Evolutionary conservation across 2,329 filamentous ascomycete genomes (phyloP), one percentile per base, ranked within the genome.

Genomic region (Xylaria sp.): DNA sequence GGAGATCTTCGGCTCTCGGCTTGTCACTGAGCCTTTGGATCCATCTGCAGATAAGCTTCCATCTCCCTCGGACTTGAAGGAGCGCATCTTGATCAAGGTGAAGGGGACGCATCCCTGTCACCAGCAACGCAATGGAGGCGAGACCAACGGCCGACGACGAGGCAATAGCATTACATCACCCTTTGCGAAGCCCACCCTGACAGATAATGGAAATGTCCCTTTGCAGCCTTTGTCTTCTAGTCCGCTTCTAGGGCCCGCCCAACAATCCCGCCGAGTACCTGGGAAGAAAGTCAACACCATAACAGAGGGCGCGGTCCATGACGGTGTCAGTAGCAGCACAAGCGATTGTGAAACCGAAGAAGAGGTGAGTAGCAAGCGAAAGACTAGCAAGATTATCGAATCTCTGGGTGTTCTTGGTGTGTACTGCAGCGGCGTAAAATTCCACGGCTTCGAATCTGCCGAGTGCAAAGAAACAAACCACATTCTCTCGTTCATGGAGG

Each of bases 401-500:
- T 83, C 87, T 18, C 83, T 99, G 4, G 93, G 92, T 13, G 88
- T 90, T 44, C 83, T 99, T 8, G 94, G 92, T 34, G 90, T 97
- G 1, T 88, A 88, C 70, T 86, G 83, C 69, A 81, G 81, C 6
- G 85, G 85, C 0, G 78, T 96, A 73, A 96, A 95, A 72, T 96
- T 94, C 73, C 83, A 84, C 39, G 89, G 90, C 48, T 96, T 96
- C 70, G 85, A 87, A 59, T 83, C 84, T 10, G 78, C 86, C 0
- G 90, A 93, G 62, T 92, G 91, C 67, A 91, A 91, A 76, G 85
- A 85, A 48, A 94, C 86, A 78, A 97, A 97, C 74, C 94, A 99
- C 76, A 90, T 97, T 68, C 92, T 94, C 74, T 97, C 94, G 0
- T 92, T 97, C 76, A 91, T 91, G 72, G 94, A 99, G 76, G 86